phyloP scores from a whole-genome alignment of 306 rosid genomes.

The Mucuna pruriens region DNA sequence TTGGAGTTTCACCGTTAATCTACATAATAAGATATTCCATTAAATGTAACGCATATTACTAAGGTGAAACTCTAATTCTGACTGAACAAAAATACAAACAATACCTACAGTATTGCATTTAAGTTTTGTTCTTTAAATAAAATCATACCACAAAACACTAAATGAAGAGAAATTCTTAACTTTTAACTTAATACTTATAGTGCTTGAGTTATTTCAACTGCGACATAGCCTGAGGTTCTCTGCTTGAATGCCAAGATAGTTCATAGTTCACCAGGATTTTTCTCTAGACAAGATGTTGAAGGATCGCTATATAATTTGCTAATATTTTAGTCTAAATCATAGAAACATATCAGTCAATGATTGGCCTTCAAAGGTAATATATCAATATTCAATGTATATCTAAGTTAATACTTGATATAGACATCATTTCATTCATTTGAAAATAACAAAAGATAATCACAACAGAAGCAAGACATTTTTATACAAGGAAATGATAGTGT shows the following conservation, averaged over 20 bases:
- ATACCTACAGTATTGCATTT: too few species aligned
- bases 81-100: too few species aligned
- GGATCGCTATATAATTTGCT: background rate
- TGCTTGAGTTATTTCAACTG: background rate
- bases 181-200: background rate
- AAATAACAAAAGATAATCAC: background rate
- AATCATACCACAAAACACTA: background rate
- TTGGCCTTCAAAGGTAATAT: background rate
- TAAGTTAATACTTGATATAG: background rate
- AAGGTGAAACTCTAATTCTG: too few species aligned
- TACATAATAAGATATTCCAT: too few species aligned
- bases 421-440: background rate
- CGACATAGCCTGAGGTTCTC: background rate
- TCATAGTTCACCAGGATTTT: background rate
- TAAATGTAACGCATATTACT: too few species aligned
- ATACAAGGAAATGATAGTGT: background rate
- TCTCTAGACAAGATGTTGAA: background rate
- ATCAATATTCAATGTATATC: background rate
- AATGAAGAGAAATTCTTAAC: background rate
- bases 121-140: too few species aligned
- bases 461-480: background rate
- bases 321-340: background rate
- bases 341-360: background rate
- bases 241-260: background rate
- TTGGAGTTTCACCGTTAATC: too few species aligned